These are phyloP conservation scores for Stereocaulon alpinum DNA, from an alignment of 495 filamentous ascomycete genomes.

Conservation along the genomic window DNA sequence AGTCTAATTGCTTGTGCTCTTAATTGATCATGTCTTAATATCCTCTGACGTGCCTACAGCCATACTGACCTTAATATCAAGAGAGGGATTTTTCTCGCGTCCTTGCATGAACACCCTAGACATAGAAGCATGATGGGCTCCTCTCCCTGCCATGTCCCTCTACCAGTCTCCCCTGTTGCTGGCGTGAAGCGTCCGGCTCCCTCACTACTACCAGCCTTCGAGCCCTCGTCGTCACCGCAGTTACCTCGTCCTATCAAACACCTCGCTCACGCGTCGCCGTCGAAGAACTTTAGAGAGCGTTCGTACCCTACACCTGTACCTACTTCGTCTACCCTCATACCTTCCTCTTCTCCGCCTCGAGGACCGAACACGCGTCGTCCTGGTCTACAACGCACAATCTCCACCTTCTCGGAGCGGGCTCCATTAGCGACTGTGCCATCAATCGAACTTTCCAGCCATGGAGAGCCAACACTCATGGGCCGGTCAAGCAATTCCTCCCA, in stretches of 20 bases:
- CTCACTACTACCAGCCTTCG: constrained; percentile 82
- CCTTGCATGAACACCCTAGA: constrained; percentile 11
- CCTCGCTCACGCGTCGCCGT: constrained; percentile 45
- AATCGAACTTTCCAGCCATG: constrained; percentile 69
- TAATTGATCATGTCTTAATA: constrained; percentile 9
- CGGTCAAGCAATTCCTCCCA: constrained; percentile 86
- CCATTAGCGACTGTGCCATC: constrained; percentile 74
- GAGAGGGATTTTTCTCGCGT: constrained; percentile 6
- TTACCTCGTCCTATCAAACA: constrained; percentile 67
- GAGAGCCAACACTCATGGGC: constrained; percentile 75
- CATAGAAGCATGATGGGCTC: constrained; percentile 11
- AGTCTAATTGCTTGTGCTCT: neutral
- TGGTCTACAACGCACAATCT: constrained; percentile 48
- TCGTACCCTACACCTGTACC: constrained; percentile 82
- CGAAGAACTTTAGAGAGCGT: constrained; percentile 29
- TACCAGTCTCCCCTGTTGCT: constrained; percentile 37
- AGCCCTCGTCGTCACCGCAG: constrained; percentile 82
- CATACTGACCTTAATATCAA: constrained; percentile 11
- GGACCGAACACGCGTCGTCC: constrained; percentile 40
- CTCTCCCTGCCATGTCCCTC: constrained; percentile 12
- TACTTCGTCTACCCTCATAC: constrained; percentile 84
- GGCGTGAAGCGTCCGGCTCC: constrained; percentile 71
- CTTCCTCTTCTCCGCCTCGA: constrained; percentile 76
- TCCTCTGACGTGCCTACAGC: neutral
- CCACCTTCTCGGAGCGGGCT: constrained; percentile 68